A percentile compares a stretch with the other conserved stretches of the same genome.
Evolutionary conservation across 2,329 filamentous ascomycete species (phyloP).

Genomic region (Cordyceps militaris): DNA sequence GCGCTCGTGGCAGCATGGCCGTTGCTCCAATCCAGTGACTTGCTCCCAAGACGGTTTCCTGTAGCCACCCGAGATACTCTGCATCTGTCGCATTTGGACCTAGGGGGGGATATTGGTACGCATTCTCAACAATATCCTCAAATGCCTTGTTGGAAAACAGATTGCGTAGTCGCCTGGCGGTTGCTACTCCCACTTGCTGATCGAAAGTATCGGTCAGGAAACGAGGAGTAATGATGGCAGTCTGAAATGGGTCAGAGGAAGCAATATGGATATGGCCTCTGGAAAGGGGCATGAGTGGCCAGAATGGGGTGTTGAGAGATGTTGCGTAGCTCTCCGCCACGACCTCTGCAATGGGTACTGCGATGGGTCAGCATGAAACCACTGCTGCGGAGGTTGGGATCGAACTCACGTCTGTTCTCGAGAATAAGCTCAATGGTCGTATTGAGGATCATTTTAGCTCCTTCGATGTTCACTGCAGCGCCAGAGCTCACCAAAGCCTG

Average conservation of each 20-base stretch:
- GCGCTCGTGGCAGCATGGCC: slow-evolving; percentile 19
- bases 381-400: background rate
- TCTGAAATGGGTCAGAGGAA: slow-evolving; percentile 16
- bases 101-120: slow-evolving; percentile 17
- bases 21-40: slow-evolving; percentile 22
- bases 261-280: slow-evolving; percentile 20
- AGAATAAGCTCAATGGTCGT: slow-evolving; percentile 18
- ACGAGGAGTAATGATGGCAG: slow-evolving; percentile 18
- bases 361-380: background rate
- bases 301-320: slow-evolving; percentile 16
- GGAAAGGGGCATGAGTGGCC: slow-evolving; percentile 20
- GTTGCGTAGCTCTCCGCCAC: slow-evolving; percentile 14
- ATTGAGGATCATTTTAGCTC: slow-evolving; percentile 18
- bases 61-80: slow-evolving; percentile 18
- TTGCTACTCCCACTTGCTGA: slow-evolving; percentile 16
- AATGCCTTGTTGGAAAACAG: slow-evolving; percentile 18
- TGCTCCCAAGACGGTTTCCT: slow-evolving; percentile 10
- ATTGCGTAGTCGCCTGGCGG: slow-evolving; percentile 12
- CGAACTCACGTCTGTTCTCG: slow-evolving; percentile 9
- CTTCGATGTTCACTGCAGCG: slow-evolving; percentile 17
- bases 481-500: slow-evolving; percentile 17
- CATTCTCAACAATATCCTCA: slow-evolving; percentile 15
- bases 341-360: slow-evolving; percentile 19
- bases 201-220: slow-evolving; percentile 19
- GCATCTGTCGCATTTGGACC: slow-evolving; percentile 17